A percentile compares a stretch with the other conserved stretches of the same genome.
Conservation (phyloP, 2,329 filamentous ascomycete genomes). For the Fusarium tricinctum region DNA sequence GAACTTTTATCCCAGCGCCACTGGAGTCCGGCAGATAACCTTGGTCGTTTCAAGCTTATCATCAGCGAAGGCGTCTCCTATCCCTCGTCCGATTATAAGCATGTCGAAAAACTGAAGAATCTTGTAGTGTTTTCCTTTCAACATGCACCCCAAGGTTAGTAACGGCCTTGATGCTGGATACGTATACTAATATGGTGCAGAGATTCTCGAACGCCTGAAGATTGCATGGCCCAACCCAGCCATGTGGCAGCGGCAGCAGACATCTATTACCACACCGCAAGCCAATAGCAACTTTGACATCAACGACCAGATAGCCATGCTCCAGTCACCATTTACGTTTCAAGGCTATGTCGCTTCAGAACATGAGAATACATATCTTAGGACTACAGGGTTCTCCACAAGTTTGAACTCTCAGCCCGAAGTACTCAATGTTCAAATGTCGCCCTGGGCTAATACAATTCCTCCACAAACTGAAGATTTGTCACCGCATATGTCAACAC, state of each 20-base stretch:
- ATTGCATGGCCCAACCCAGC: conserved; percentile 84
- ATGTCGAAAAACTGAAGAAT: conserved; percentile 78
- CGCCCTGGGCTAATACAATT: conserved; percentile 2
- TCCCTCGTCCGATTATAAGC: conserved; percentile 60
- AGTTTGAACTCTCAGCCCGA: neutral
- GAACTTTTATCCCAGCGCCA: conserved; percentile 77
- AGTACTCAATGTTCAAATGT: neutral
- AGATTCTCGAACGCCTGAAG: conserved; percentile 77
- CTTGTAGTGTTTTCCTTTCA: conserved; percentile 86
- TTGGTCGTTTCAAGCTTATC: conserved; percentile 82
- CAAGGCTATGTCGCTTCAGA: neutral
- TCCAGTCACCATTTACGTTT: neutral
- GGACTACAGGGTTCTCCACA: neutral
- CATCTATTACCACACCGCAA: neutral
- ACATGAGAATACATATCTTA: no score
- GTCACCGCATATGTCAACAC: conserved; percentile 54
- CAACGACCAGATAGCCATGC: conserved; percentile 49
- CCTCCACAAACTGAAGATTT: conserved; percentile 1
- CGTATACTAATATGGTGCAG: conserved; percentile 51
- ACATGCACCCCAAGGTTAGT: conserved; percentile 81
- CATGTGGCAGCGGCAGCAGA: conserved; percentile 70
- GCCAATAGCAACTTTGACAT: conserved; percentile 56
- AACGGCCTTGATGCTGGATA: rapidly evolving
- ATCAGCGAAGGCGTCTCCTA: conserved; percentile 80
- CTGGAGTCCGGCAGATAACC: conserved; percentile 79